phyloP scores from a whole-genome alignment of 306 rosid species.

The Gastrolobium bilobum region DNA sequence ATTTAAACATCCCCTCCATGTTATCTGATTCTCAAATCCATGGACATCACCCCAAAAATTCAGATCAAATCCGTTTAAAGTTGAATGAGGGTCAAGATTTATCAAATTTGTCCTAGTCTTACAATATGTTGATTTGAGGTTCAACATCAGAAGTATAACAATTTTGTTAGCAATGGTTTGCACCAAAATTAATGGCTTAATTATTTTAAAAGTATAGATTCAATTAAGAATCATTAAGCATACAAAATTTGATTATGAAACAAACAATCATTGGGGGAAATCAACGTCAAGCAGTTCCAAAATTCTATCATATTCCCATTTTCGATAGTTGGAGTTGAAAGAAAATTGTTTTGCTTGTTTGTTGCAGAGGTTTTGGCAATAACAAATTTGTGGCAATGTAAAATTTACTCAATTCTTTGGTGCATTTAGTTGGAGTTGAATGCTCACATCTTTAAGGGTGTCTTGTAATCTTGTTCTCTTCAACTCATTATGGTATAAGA shows the following conservation, averaged over 20 bases:
- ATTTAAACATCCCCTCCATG: conserved; percentile 20
- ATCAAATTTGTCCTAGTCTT: conserved; percentile 17
- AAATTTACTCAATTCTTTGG: neutral
- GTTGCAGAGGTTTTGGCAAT: neutral
- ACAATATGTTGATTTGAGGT: conserved; percentile 11
- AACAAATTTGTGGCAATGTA: neutral
- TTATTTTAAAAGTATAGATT: neutral
- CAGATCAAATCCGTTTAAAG: conserved; percentile 3
- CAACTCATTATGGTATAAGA: neutral
- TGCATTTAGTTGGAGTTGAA: conserved; percentile 4
- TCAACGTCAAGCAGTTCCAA: neutral
- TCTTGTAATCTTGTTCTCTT: neutral
- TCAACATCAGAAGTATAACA: neutral
- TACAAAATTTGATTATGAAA: neutral
- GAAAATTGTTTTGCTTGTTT: neutral
- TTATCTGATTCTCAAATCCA: conserved; percentile 23
- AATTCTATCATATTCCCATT: neutral
- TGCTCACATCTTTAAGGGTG: conserved; percentile 7
- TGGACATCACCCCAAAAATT: neutral
- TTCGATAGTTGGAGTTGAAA: neutral
- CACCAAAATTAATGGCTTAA: neutral
- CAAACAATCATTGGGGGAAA: neutral
- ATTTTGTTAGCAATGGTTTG: neutral
- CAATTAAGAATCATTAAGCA: neutral
- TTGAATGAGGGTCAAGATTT: conserved; percentile 7